phyloP scores from a whole-genome alignment of 2,329 filamentous ascomycete genomes.

The Simplicillium aogashimaense region DNA sequence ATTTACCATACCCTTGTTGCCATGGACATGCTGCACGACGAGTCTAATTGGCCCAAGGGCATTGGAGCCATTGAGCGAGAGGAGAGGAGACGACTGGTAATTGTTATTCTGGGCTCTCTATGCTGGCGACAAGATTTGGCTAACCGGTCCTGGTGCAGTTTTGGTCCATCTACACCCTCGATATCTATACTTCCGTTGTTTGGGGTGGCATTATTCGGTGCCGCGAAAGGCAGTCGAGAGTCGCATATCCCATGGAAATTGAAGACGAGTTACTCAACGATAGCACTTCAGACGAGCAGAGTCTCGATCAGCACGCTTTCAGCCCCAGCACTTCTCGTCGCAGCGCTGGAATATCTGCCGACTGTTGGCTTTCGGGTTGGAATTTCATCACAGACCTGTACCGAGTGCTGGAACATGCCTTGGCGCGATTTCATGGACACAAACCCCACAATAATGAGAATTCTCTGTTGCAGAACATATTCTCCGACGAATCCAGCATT shows the following conservation, averaged over 20 bases:
- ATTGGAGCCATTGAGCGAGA: conserved; percentile 35
- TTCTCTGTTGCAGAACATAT: conserved; percentile 12
- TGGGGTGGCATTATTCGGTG: conserved; percentile 24
- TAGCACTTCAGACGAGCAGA: conserved; percentile 1
- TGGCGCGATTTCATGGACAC: conserved; percentile 14
- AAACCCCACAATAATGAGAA: conserved; percentile 7
- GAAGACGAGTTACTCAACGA: conserved; percentile 33
- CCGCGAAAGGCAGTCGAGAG: conserved; percentile 13
- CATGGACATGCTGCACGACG: conserved; percentile 41
- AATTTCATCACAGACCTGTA: conserved; percentile 49
- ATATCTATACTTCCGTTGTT: conserved; percentile 42
- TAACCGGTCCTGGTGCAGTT: conserved; percentile 19
- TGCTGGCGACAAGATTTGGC: background rate
- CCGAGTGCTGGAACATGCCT: conserved; percentile 41
- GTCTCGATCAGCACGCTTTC: conserved; percentile 2
- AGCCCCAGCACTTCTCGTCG: conserved; percentile 3
- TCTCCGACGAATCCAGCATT: conserved; percentile 9
- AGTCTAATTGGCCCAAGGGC: conserved; percentile 37
- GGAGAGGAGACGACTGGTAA: conserved; percentile 33
- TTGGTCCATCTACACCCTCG: conserved; percentile 48
- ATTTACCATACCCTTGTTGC: conserved; percentile 37
- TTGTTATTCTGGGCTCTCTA: conserved; percentile 1
- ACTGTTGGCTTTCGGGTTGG: conserved; percentile 43
- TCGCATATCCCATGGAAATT: conserved; percentile 13
- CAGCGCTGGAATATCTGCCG: conserved; percentile 2